Percentiles rank a stretch among this genome's conserved stretches.
These are phyloP conservation scores for Mycena amicta DNA, from an alignment of 768 basidiomycete genomes.

Conservation along the genomic window DNA sequence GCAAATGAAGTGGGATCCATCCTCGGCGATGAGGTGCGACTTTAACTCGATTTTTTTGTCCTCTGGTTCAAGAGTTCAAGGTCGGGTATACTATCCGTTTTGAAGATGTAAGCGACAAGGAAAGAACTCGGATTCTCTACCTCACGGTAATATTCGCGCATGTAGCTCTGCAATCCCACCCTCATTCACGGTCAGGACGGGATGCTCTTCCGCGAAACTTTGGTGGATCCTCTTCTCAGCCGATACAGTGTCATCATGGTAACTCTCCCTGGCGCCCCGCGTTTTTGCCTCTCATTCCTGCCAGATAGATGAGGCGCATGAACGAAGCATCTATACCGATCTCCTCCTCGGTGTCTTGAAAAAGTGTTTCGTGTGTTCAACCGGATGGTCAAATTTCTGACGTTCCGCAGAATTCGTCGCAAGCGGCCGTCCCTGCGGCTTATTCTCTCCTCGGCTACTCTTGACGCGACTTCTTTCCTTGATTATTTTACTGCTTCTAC, in stretches of 20 bases:
- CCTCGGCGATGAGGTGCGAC: constrained; percentile 82
- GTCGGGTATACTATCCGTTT: constrained; percentile 98
- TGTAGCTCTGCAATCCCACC: too few species aligned
- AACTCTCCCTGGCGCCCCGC: constrained; percentile 22
- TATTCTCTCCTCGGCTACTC: constrained; percentile 94
- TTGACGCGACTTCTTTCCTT: constrained; percentile 87
- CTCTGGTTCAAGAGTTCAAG: constrained; percentile 40
- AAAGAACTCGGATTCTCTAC: constrained; percentile 87
- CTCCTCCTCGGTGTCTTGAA: constrained; percentile 88
- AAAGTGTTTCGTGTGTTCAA: constrained; percentile 55
- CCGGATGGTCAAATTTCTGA: constrained; percentile 3
- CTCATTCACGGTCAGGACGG: too few species aligned
- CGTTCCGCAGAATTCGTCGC: constrained; percentile 71
- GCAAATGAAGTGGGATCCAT: constrained; percentile 89
- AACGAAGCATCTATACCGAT: constrained; percentile 95
- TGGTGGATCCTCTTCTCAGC: constrained; percentile 89
- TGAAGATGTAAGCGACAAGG: constrained; percentile 87
- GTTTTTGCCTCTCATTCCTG: not conserved
- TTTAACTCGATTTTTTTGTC: not conserved
- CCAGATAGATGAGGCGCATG: constrained; percentile 97
- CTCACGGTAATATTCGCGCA: too few species aligned
- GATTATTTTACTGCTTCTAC: constrained; percentile 82
- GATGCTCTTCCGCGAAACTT: constrained; percentile 93
- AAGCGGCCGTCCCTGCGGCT: constrained; percentile 89
- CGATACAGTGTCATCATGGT: constrained; percentile 97